Conservation (phyloP, 2,329 filamentous ascomycete genomes). For the Ascosphaera aggregata region DNA sequence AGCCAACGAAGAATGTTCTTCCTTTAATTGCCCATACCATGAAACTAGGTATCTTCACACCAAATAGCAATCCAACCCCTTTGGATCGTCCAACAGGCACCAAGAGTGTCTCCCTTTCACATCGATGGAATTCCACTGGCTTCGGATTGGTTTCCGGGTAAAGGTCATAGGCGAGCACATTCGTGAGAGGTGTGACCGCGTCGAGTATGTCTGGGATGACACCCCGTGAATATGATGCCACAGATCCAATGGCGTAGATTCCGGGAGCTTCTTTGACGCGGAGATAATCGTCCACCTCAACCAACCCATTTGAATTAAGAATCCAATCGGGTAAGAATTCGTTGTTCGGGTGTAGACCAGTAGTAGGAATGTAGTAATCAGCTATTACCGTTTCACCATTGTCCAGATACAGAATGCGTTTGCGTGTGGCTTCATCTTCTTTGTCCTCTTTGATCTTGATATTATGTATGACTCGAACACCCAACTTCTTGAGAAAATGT, state of each 20-base stretch:
- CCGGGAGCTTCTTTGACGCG: slow-evolving; percentile 15
- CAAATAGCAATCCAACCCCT: slow-evolving; percentile 23
- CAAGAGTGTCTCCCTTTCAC: slow-evolving; percentile 19
- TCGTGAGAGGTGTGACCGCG: slow-evolving; percentile 12
- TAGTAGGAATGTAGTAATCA: slow-evolving; percentile 27
- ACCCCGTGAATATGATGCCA: slow-evolving; percentile 16
- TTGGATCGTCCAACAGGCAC: slow-evolving; percentile 24
- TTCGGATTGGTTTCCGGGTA: not conserved
- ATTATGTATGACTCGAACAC: slow-evolving; percentile 25
- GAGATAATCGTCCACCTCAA: slow-evolving; percentile 18
- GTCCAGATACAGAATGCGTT: slow-evolving; percentile 16
- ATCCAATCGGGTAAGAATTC: slow-evolving; percentile 14
- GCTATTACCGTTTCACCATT: slow-evolving; percentile 18
- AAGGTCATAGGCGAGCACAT: not conserved
- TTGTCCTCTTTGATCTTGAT: slow-evolving; percentile 16
- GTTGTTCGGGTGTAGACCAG: slow-evolving; percentile 21
- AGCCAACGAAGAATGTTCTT: slow-evolving; percentile 19
- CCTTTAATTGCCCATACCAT: slow-evolving; percentile 28
- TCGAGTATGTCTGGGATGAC: slow-evolving; percentile 21
- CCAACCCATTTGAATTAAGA: slow-evolving; percentile 14
- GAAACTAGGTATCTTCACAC: slow-evolving; percentile 21
- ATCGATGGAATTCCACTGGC: not conserved
- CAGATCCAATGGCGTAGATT: slow-evolving; percentile 27
- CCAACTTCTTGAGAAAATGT: slow-evolving; percentile 19
- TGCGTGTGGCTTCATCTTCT: slow-evolving; percentile 7